phyloP scores from a whole-genome alignment of 164 flowering plant species.

The Umbellularia californica region DNA sequence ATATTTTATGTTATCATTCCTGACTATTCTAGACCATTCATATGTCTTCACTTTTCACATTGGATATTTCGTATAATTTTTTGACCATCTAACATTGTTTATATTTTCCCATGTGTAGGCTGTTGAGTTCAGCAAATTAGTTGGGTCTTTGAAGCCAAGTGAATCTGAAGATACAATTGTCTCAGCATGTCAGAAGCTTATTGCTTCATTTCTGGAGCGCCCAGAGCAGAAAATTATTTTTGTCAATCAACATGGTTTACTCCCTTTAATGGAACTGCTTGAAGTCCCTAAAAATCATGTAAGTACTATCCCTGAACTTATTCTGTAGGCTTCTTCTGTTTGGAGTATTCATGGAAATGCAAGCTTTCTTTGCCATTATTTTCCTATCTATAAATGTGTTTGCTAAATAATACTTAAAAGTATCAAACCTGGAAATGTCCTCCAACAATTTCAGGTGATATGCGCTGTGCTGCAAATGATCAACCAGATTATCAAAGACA shows the following conservation, averaged over 20 bases:
- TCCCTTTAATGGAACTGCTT: conserved; percentile 87
- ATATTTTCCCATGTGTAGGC: conserved; percentile 44
- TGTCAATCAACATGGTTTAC: conserved; percentile 86
- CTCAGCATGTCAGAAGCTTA: conserved; percentile 84
- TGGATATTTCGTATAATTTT: not conserved
- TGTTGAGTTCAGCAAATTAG: conserved; percentile 85
- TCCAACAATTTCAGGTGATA: conserved; percentile 53
- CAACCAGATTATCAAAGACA: conserved; percentile 86
- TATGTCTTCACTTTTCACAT: not conserved
- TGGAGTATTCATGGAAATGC: not conserved
- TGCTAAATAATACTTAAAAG: not conserved
- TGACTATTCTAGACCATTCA: not conserved
- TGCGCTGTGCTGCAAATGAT: conserved; percentile 90
- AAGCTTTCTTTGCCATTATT: not conserved
- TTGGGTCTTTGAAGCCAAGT: conserved; percentile 76
- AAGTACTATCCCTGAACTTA: conserved; percentile 21
- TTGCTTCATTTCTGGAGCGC: conserved; percentile 74
- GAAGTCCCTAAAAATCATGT: conserved; percentile 82
- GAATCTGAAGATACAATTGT: conserved; percentile 92
- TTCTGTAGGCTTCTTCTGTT: not conserved
- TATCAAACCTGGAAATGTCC: not conserved
- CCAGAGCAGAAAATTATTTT: conserved; percentile 88
- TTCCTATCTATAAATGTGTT: not conserved
- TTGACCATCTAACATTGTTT: not conserved
- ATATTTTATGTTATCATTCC: not conserved